Conservation (phyloP, 2,329 filamentous ascomycete genomes). For the Trichocomaceae sp. region DNA sequence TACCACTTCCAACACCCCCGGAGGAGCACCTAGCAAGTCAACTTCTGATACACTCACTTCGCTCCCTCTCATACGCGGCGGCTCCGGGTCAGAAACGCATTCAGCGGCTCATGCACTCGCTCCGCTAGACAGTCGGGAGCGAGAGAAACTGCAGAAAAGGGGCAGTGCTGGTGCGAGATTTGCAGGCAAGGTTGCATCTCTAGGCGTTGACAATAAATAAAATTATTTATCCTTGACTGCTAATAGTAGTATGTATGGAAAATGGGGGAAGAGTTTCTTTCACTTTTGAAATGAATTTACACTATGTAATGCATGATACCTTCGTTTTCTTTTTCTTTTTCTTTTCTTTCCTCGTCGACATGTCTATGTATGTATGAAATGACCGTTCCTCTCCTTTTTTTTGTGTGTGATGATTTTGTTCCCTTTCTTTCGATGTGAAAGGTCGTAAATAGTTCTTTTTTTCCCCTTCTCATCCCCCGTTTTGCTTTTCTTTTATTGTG, state of each 20-base stretch:
- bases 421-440: not conserved
- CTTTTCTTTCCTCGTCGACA: constrained; percentile 5
- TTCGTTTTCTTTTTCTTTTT: constrained; percentile 11
- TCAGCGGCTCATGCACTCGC: constrained; percentile 26
- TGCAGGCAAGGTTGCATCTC: constrained; percentile 41
- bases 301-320: constrained; percentile 4
- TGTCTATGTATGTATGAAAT: constrained; percentile 2
- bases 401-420: not conserved
- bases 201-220: constrained; percentile 45
- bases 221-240: constrained; percentile 69
- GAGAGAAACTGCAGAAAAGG: constrained; percentile 69
- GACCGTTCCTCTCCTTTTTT: not conserved
- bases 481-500: not conserved
- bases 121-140: constrained; percentile 44
- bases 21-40: constrained; percentile 44
- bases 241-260: constrained; percentile 50
- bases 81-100: constrained; percentile 21
- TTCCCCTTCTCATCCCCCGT: not conserved
- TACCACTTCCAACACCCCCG: not conserved
- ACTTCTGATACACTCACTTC: constrained; percentile 56
- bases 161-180: constrained; percentile 71
- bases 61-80: constrained; percentile 48
- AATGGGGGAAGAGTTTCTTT: not conserved
- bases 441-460: not conserved
- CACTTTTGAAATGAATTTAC: not conserved